Evolutionary conservation across 1,284 basidiomycete species (phyloP), one percentile per base, ranked within the genome.

Genomic region (Malassezia sympodialis): DNA sequence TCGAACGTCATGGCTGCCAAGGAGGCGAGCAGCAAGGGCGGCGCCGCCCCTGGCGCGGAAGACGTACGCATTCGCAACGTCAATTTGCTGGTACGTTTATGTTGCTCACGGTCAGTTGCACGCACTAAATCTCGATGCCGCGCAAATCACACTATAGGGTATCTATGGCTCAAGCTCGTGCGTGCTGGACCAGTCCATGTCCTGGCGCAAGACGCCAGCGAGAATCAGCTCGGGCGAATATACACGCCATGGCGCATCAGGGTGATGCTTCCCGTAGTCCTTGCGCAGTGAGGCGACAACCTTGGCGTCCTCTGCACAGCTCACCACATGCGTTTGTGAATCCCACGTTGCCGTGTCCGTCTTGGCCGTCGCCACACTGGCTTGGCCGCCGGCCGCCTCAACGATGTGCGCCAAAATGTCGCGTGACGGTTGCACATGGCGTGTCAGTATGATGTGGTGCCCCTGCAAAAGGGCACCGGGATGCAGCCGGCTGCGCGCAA

Each of bases 1-100:
- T 87, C 90, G 65, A 88, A 87, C 63, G 85, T 93, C 24, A 76
- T 83, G 55, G 83, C 80, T 42, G 87, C 84, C 17, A 85, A 83
- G 69, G 64, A 69, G 49, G 30, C 67, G 58, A 32, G 15, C 59
- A 32, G 15, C 57, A 58, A 66, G 45, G 27, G 30, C 44, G 27
- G 24, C 15, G 32, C 32, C 4, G 32, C 46, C 14, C 7, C 42
- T 26, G 28, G 34, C 21, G 19, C 31, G 26, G 53, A 49, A n/a
- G 68, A 69, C 46, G 58, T 69, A 45, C 47, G 70, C 30, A 69
- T 73, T 41, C 43, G 68, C 7, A 69, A 72, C 40, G 72, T 73
- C 28, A 73, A 73, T 47, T 47, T 73, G 26, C 50, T 73, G 8
- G 51, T 62, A 45, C 46, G 58, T 60, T 2, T 40, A 48, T 42